Evolutionary conservation across 1,284 basidiomycete species (phyloP).

Genomic region (Meira miltonrushii): DNA sequence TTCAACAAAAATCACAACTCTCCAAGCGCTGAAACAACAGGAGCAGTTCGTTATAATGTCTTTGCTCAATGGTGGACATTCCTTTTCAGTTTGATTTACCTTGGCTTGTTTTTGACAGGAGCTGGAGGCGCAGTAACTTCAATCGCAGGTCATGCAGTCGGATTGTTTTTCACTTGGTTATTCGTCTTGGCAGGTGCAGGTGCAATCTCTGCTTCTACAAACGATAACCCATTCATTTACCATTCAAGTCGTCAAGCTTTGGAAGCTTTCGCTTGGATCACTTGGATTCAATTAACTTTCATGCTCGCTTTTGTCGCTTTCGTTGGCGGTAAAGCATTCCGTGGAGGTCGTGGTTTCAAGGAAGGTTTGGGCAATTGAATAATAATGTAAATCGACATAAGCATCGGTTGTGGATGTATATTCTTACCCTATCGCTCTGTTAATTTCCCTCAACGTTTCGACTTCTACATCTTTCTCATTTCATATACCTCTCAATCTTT

Average conservation of each 20-base stretch:
- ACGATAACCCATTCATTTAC: slow-evolving; percentile 26
- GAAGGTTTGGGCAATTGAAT: slow-evolving; percentile 26
- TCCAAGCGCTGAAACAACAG: slow-evolving; percentile 21
- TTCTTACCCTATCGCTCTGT: too few species aligned
- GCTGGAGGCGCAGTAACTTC: slow-evolving; percentile 48
- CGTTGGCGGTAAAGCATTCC: slow-evolving; percentile 46
- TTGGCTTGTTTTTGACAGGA: slow-evolving; percentile 47
- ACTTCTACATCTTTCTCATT: too few species aligned
- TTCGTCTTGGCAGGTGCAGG: slow-evolving; percentile 47
- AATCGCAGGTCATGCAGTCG: slow-evolving; percentile 47
- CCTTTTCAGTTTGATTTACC: slow-evolving; percentile 39
- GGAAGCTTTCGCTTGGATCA: slow-evolving; percentile 48
- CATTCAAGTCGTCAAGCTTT: slow-evolving; percentile 46
- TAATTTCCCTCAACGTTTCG: too few species aligned
- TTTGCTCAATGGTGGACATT: slow-evolving; percentile 51
- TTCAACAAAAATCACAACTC: slow-evolving; percentile 37
- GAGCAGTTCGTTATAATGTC: slow-evolving; percentile 40
- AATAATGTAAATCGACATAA: too few species aligned
- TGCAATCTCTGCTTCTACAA: slow-evolving; percentile 37
- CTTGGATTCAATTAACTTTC: slow-evolving; percentile 36
- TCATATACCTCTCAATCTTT: too few species aligned
- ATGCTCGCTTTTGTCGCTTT: slow-evolving; percentile 41
- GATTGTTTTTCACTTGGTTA: slow-evolving; percentile 43
- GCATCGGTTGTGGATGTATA: too few species aligned
- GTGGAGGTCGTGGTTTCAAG: slow-evolving; percentile 48